These are phyloP conservation scores for Lipomyces anomalus DNA, from an alignment of 805 yeast species.

Conservation along the genomic window DNA sequence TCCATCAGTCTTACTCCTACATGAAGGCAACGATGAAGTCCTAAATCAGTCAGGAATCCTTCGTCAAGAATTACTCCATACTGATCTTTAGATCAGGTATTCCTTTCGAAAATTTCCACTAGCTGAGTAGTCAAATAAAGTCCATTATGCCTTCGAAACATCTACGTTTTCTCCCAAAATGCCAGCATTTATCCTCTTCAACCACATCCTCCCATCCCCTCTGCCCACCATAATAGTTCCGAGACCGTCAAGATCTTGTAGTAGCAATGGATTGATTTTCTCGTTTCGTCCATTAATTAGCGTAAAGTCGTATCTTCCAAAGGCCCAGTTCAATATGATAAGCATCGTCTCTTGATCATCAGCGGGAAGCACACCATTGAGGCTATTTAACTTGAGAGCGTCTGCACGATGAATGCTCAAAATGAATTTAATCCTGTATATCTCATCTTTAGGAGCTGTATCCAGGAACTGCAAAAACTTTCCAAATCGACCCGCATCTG, in stretches of 20 bases:
- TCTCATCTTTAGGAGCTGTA: constrained; percentile 24
- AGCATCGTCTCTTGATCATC: not conserved
- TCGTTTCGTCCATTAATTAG: constrained; percentile 7
- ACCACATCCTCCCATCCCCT: constrained; percentile 22
- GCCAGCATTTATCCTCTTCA: constrained; percentile 12
- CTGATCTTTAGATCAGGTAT: no score
- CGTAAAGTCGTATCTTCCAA: constrained; percentile 24
- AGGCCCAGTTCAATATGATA: constrained; percentile 24
- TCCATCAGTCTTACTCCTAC: no score
- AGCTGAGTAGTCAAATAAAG: no score
- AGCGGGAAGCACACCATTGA: no score
- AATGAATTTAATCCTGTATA: constrained; percentile 23
- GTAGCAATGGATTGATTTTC: constrained; percentile 5
- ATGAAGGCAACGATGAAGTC: no score
- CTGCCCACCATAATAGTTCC: constrained; percentile 25
- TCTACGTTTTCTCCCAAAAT: no score
- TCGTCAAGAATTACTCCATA: no score
- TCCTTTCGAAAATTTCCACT: no score
- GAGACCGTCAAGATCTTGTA: constrained; percentile 3
- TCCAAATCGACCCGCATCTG: constrained; percentile 5
- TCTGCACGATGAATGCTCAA: constrained; percentile 7
- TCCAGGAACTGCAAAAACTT: constrained; percentile 12
- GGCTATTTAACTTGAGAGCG: no score
- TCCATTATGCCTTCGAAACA: no score
- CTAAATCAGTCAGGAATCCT: no score